Evolutionary conservation across 75 land plant species (phyloP), one percentile per base, ranked within the genome.

Genomic region (Chamaecyparis obtusa): DNA sequence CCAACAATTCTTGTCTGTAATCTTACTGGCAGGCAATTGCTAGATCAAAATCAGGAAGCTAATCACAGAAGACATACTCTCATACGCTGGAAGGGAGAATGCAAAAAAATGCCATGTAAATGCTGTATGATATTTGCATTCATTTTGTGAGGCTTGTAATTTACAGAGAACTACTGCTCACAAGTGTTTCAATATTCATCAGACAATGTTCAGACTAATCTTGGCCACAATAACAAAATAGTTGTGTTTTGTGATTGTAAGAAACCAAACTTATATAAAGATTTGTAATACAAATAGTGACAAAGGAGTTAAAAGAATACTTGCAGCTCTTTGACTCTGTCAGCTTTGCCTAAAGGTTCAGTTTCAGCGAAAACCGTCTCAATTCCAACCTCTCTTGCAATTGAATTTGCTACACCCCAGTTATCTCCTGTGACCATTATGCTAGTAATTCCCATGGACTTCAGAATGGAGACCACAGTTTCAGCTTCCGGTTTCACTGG

Each of bases 401-500:
- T 92, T 43, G 98, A 88, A 51, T 74, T 89, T 11, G 98, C 98
- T 55, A 95, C 94, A 14, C 90, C 93, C 96, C 93, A 90, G 86
- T 96, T 96, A 86, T 96, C 98, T 83, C 98, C 98, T 9, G 98
- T 96, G 30, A 96, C 95, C 95, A 96, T 91, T 17, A 95, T 89
- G 81, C 94, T 90, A 71, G 85, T 84, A 24, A 96, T 90, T 30
- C 91, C 87, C 98, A 96, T 96, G 7, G 92, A 86, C 69, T 88
- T 90, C 11, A 96, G 92, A 48, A 90, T 88, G 19, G 92, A 88
- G 14, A 96, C 91, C 9, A 93, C 98, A 13, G 90, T 86, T 30
- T 86, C 86, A 35, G 97, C 97, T 86, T 93, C 97, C 15, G 92
- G 97, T 74, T 96, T 96, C 87, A 93, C 60, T 43, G 98, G 97